Evolutionary conservation across 1,139 yeast species (phyloP).

Genomic region (Citeromyces siamensis): DNA sequence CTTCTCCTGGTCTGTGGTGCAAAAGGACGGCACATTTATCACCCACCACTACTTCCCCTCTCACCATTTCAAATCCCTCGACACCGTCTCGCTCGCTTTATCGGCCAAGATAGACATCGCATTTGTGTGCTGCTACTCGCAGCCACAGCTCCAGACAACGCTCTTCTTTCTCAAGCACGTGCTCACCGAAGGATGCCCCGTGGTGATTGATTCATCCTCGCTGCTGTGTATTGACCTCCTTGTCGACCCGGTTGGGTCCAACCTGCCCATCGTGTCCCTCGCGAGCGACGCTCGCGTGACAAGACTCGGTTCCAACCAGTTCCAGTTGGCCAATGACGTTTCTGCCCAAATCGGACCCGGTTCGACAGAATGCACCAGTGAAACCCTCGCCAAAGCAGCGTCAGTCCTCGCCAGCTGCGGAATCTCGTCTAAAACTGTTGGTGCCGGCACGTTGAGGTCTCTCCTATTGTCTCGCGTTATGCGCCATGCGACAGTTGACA

Average conservation of each 20-base stretch:
- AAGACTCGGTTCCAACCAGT: background rate
- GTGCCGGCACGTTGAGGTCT: background rate
- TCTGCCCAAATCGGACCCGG: background rate
- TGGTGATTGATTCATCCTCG: background rate
- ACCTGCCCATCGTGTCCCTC: background rate
- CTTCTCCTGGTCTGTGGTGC: background rate
- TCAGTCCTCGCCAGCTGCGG: background rate
- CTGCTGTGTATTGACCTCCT: background rate
- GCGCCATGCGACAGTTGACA: background rate
- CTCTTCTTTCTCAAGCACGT: background rate
- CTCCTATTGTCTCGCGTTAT: background rate
- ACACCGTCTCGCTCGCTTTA: background rate
- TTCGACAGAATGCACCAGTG: background rate
- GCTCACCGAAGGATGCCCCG: background rate
- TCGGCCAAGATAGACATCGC: background rate
- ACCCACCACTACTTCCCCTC: background rate
- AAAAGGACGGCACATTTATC: background rate
- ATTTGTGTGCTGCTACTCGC: background rate
- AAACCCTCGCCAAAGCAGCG: background rate
- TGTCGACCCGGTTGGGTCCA: background rate
- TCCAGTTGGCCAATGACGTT: background rate
- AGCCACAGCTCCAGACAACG: background rate
- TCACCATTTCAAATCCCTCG: background rate
- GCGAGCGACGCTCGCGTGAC: background rate
- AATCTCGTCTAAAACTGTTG: background rate